Evolutionary conservation across 228 moss, liverwort and hornwort species (phyloP).

Genomic region (Sphagnum magellanicum): DNA sequence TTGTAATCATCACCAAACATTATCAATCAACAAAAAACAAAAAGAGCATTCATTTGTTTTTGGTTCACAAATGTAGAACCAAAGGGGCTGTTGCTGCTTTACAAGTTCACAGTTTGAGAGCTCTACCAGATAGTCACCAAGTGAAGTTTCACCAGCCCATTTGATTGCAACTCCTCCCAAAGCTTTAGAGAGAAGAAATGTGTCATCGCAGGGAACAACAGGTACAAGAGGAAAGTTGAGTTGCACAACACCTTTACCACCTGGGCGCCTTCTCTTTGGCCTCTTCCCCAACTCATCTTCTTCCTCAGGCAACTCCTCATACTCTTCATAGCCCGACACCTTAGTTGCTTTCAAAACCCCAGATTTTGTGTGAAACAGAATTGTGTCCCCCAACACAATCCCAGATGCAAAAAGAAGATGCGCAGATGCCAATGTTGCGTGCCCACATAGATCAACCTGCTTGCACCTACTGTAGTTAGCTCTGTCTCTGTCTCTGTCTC

Average conservation of each 20-base stretch:
- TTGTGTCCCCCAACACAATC: constrained; percentile 72
- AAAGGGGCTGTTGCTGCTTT: background rate
- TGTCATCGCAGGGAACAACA: constrained; percentile 36
- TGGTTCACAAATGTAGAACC: background rate
- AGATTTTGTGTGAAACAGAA: constrained; percentile 68
- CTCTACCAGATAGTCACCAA: constrained; percentile 74
- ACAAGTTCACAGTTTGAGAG: background rate
- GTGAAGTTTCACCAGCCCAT: constrained; percentile 68
- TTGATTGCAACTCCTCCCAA: constrained; percentile 59
- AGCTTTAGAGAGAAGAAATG: constrained; percentile 48
- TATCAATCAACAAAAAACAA: background rate
- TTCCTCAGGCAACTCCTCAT: constrained; percentile 19
- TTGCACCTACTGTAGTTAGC: background rate
- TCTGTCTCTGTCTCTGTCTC: too few species aligned
- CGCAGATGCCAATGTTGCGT: constrained; percentile 87
- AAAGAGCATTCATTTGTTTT: background rate
- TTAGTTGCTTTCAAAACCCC: constrained; percentile 70
- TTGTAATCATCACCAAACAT: background rate
- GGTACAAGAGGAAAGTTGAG: constrained; percentile 66
- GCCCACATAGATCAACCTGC: constrained; percentile 89
- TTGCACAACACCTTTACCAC: constrained; percentile 76
- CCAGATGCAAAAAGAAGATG: constrained; percentile 89
- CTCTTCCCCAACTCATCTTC: constrained; percentile 21
- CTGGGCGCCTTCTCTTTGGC: constrained; percentile 36
- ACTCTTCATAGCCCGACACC: constrained; percentile 68